These are phyloP conservation scores for Eucalyptus guilfoylei DNA, from an alignment of 345 rosid genomes.

Conservation along the genomic window DNA sequence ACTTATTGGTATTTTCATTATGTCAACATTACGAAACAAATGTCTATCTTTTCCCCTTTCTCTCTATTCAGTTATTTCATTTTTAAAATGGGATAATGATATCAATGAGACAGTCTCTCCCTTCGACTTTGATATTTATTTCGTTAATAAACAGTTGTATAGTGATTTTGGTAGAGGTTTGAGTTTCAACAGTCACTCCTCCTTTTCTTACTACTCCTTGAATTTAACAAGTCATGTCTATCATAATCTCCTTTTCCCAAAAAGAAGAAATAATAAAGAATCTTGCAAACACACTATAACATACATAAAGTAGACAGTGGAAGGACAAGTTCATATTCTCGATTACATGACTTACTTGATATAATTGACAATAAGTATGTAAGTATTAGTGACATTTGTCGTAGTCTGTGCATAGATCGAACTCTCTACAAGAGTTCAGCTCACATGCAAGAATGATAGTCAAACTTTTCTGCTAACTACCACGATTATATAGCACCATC, in stretches of 20 bases:
- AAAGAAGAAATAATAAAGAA: neutral
- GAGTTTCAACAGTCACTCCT: neutral
- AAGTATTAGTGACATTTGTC: neutral
- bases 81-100: neutral
- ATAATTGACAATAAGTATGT: neutral
- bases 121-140: neutral
- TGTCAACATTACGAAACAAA: neutral
- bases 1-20: neutral
- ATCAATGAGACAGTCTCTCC: neutral
- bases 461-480: neutral
- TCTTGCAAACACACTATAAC: neutral
- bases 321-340: neutral
- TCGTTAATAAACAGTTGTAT: neutral
- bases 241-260: neutral
- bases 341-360: neutral
- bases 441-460: neutral
- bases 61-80: neutral
- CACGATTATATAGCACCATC: neutral
- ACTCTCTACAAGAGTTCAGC: neutral
- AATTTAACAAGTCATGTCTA: neutral
- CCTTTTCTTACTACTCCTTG: neutral
- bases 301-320: neutral
- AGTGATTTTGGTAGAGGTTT: neutral
- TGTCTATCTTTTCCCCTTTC: neutral
- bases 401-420: neutral